Base-by-base conservation (phyloP, 2,329 filamentous ascomycete species). In the Sclerotinia glacialis region DNA sequence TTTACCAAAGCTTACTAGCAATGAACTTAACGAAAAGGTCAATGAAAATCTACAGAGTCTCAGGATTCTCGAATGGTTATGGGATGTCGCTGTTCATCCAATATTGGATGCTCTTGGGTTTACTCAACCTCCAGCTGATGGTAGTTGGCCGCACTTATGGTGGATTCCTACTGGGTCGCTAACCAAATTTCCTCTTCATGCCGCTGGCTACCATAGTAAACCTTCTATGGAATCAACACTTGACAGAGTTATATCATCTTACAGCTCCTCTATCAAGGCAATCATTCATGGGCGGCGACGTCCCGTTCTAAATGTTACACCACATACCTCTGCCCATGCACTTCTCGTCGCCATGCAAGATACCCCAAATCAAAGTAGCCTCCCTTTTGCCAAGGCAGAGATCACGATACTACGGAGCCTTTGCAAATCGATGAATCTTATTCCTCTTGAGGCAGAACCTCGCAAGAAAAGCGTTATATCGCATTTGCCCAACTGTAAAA, bases 221-320 rank as follows among this genome's bases (percentile, higher is more conserved):
- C 53, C 61, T 4, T 71, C 69, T 8, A 40, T 40, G 0, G 66
- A 75, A 14, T 76, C 74, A 0, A 75, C 76, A 0, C 50, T 80
- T 1, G 76, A 79, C 54, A 69, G 76, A 52, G 78, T 77, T 5
- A 72, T 80, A 2, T 81, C 78, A 5, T 80, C 78, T 0, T 81
- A 80, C 62, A 72, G 67, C n/a, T 71, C 74, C 0, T 78, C 78
- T 1, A 61, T 80, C 31, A 77, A 75, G 67, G 68, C 76, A 1
- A 50, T 80, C 1, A 69, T 77, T 28, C 61, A 74, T 26, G 68
- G 67, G 7, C 74, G 71, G 14, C 52, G 52, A 34, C 12, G 21
- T 54, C 26, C 52, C 9, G 52, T 54, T 54, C 14, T 72, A 66
- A 55, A 67, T 64, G 16, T 21, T 31, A n/a, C 4, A 23, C 54